Base-by-base conservation (phyloP, 1,284 basidiomycete species). In the Salmacisia buchloeana region DNA sequence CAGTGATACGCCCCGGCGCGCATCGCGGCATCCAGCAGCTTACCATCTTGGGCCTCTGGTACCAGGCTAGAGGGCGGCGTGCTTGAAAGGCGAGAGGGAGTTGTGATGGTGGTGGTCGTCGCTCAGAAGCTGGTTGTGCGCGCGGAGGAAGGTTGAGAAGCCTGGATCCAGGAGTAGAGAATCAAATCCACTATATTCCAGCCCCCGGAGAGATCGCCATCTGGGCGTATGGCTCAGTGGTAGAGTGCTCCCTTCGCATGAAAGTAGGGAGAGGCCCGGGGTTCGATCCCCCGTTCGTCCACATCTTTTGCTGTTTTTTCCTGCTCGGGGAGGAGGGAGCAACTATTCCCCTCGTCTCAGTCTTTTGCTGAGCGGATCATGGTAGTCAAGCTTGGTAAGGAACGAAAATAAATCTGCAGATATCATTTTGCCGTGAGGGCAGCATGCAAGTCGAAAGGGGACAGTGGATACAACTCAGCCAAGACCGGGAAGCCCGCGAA, bases 201-300 rank as follows among this genome's bases (percentile, higher is more conserved):
- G 7, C 7, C 9, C 18, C 9, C 18, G 2, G 36, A 38, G 36
- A 2, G n/a, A 46, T 46, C 23, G 29, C 23, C 29, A 25, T 25
- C n/a, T 13, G 49, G 49, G 49, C 27, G 9, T 54, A 31, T 54
- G 34, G 49, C 49, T 27, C 49, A 54, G 49, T 27, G 49, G 49
- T 54, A 54, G 49, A 27, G 49, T 31, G 49, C 49, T 54, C 34
- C 49, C 49, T 54, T 54, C 49, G 49, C 49, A 54, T 33, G 13
- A 7, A 54, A n/a, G 18, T 29, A 54, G 49, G 49, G 34, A 54
- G 49, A 54, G 49, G 49, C 21, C 49, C 15, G 3, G 49, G 27
- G 49, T 54, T 54, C 49, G 21, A 54, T 18, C 34, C 49, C 27
- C 27, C 3, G 13, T 31, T 54, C 9, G 27, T 54, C 49, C 49